Percentiles rank a stretch among this genome's conserved stretches.
Conservation (phyloP, 495 filamentous ascomycete species). For the Antarctomyces pellizariae region DNA sequence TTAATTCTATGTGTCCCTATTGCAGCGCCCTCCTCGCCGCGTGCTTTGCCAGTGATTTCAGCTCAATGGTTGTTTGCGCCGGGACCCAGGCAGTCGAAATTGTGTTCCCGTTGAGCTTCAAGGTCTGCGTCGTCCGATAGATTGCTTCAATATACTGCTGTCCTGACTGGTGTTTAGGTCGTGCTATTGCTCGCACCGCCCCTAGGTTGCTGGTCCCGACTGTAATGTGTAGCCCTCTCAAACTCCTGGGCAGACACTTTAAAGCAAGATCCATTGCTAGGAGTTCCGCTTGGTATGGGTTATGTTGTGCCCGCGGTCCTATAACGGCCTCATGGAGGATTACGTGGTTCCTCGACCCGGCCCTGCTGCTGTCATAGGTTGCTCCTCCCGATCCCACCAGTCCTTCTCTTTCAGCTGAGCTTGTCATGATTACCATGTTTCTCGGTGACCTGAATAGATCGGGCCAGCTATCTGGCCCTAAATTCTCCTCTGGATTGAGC, state of each 20-base stretch:
- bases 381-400: constrained; percentile 4
- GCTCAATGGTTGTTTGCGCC: constrained; percentile 1
- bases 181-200: constrained; percentile 1
- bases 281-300: constrained; percentile 4
- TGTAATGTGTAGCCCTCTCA: constrained; percentile 3
- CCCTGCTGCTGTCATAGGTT: constrained; percentile 1
- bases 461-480: constrained; percentile 1
- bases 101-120: constrained; percentile 1
- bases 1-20: constrained; percentile 1
- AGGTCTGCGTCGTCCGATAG: constrained; percentile 1
- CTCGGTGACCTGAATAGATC: constrained; percentile 1
- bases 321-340: constrained; percentile 3
- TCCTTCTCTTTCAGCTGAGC: constrained; percentile 3
- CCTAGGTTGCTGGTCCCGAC: constrained; percentile 5
- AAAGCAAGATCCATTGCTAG: constrained; percentile 4
- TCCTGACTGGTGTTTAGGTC: constrained; percentile 4
- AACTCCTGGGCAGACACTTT: constrained; percentile 3
- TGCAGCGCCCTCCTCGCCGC: constrained; percentile 3
- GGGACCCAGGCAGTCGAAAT: constrained; percentile 1
- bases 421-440: constrained; percentile 2
- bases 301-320: constrained; percentile 3
- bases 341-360: not conserved
- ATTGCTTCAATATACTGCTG: constrained; percentile 3
- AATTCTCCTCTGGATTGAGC: constrained; percentile 1
- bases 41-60: constrained; percentile 3